Evolutionary conservation across 176 grass and related monocot genomes (phyloP).

Genomic region (Rhynchospora tenuis): DNA sequence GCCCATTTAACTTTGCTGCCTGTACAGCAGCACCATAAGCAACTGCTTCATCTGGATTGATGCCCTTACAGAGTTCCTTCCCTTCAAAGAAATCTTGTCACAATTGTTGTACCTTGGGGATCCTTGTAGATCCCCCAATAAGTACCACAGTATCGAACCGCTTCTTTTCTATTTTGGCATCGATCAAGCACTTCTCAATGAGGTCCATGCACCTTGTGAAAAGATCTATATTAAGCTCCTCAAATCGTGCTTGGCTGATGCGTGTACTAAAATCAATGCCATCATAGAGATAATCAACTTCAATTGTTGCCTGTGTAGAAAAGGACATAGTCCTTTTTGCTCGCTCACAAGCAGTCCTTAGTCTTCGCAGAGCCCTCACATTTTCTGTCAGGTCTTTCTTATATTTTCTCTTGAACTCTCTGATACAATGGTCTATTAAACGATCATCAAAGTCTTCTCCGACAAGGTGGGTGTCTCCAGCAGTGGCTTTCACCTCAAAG

Average conservation of each 20-base stretch:
- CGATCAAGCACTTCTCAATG: conserved; percentile 22
- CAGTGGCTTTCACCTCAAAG: conserved; percentile 17
- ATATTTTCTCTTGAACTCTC: conserved; percentile 3
- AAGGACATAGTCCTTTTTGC: conserved; percentile 28
- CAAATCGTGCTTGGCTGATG: conserved; percentile 33
- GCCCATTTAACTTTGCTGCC: background rate
- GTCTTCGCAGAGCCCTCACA: conserved; percentile 7
- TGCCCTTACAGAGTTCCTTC: conserved; percentile 16
- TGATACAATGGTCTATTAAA: conserved; percentile 9
- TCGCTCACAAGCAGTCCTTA: conserved; percentile 20
- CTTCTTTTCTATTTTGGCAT: conserved; percentile 20
- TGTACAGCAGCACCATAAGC: conserved; percentile 14
- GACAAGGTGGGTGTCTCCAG: conserved; percentile 14
- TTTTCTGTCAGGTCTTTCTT: conserved; percentile 13
- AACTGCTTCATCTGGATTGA: conserved; percentile 25
- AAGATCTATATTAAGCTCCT: conserved; percentile 38
- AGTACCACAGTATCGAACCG: conserved; percentile 24
- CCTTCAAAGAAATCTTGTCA: background rate
- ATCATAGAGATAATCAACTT: conserved; percentile 25
- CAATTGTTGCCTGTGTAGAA: background rate
- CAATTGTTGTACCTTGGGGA: conserved; percentile 23
- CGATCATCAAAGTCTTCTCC: conserved; percentile 23
- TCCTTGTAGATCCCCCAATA: conserved; percentile 25
- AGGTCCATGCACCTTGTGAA: conserved; percentile 39
- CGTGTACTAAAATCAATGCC: conserved; percentile 29